Base-by-base conservation (phyloP, 306 rosid genomes). In the Dicorynia guianensis region DNA sequence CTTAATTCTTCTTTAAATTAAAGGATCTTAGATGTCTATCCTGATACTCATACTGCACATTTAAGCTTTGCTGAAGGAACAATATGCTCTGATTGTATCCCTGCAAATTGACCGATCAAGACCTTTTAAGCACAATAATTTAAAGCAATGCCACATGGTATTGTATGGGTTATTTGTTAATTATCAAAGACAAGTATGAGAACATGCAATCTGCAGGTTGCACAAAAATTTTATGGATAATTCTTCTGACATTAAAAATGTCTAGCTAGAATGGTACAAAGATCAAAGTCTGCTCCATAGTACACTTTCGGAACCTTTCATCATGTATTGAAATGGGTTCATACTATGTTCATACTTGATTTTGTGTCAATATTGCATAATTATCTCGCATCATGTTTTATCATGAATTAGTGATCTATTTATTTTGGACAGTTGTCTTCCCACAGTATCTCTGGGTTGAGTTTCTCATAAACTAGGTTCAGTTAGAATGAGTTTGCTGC, bases 401-500 rank as follows among this genome's bases (percentile, higher is more conserved):
- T 67, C 40, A 57, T n/a, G 40, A 69, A 59, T 60, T 40, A 71
- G 60, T 15, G 19, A 67, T 69, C 53, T 56, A 17, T 79, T 53
- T 52, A 33, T 56, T 10, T 33, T 36, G 20, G 40, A 20, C 56
- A 38, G 33, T 53, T 30, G 48, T 20, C 63, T 20, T 61, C 57
- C 52, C 40, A 68, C 34, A 57, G 50, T 69, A 44, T 33, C 53
- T 73, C 61, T 11, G 76, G 59, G 5, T 40, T 40, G 65, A 47
- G 53, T 53, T 17, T 76, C 38, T 74, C 59, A 14, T 44, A 48
- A 38, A 53, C 49, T 76, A 49, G 38, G 55, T 78, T 76, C 56
- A 30, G 56, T 67, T 50, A 11, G 65, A 74, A 35, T 53, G 71
- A 52, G 43, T 69, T 38, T 65, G 65, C 50, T 61, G 75, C 47